These are phyloP conservation scores for Diplodia scrobiculata DNA, from an alignment of 2,329 filamentous ascomycete species.

Conservation along the genomic window DNA sequence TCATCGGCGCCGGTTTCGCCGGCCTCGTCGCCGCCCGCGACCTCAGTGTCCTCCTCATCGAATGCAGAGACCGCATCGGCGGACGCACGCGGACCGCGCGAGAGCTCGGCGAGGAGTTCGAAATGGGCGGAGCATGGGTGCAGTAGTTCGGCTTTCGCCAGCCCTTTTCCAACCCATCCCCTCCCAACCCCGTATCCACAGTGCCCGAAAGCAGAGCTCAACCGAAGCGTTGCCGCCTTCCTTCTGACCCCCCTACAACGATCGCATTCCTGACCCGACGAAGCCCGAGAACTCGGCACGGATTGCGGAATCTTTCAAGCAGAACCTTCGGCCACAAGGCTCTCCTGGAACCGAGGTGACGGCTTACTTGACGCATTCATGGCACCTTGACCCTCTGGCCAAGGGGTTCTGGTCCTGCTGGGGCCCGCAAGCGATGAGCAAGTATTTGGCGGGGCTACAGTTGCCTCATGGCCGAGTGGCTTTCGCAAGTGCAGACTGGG, in stretches of 20 bases:
- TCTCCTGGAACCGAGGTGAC: slow-evolving; percentile 15
- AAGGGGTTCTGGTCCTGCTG: slow-evolving; percentile 38
- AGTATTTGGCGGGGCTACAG: slow-evolving; percentile 37
- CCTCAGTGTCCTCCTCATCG: slow-evolving; percentile 49
- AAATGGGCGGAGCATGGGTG: slow-evolving; percentile 57
- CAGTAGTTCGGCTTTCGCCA: slow-evolving; percentile 41
- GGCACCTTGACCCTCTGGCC: slow-evolving; percentile 38
- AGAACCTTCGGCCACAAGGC: background rate
- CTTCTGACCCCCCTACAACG: slow-evolving; percentile 31
- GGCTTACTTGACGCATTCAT: slow-evolving; percentile 35
- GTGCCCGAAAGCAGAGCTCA: background rate
- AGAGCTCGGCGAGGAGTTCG: slow-evolving; percentile 50
- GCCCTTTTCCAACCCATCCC: background rate
- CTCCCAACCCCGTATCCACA: no score
- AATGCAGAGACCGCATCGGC: slow-evolving; percentile 54
- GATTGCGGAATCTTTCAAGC: slow-evolving; percentile 24
- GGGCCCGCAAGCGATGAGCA: slow-evolving; percentile 28
- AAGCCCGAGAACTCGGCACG: slow-evolving; percentile 4
- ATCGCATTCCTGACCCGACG: slow-evolving; percentile 16
- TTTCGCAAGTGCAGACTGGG: slow-evolving; percentile 43
- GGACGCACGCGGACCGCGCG: slow-evolving; percentile 53
- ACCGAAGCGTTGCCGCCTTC: background rate
- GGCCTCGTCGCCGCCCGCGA: slow-evolving; percentile 42
- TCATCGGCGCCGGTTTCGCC: slow-evolving; percentile 48
- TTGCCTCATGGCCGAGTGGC: slow-evolving; percentile 36